Conservation (phyloP, 306 rosid genomes). For the Astragalus membranaceus region DNA sequence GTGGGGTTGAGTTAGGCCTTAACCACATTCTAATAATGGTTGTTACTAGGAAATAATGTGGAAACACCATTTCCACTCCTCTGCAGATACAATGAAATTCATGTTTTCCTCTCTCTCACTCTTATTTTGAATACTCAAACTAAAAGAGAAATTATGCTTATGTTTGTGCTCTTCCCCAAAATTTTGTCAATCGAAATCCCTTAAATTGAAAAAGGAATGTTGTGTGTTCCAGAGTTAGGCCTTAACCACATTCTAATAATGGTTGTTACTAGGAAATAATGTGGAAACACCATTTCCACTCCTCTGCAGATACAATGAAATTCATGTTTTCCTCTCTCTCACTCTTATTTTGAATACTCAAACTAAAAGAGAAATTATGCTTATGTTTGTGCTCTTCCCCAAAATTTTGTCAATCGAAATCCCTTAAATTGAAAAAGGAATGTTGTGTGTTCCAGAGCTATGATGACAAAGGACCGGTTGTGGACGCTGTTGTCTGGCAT, state of each 20-base stretch:
- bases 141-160: neutral
- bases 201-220: constrained; percentile 11
- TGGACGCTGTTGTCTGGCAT: constrained; percentile 97
- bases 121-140: constrained; percentile 1
- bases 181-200: constrained; percentile 1
- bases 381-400: neutral
- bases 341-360: neutral
- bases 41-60: neutral
- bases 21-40: too few relatives aligned
- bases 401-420: neutral
- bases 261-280: neutral
- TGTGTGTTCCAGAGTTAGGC: constrained; percentile 37
- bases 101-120: neutral
- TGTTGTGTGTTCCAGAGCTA: constrained; percentile 52
- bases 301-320: neutral
- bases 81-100: neutral
- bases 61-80: neutral
- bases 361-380: neutral
- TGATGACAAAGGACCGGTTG: constrained; percentile 81
- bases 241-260: too few relatives aligned
- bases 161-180: neutral
- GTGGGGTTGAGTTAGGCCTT: too few relatives aligned
- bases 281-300: neutral
- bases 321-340: neutral
- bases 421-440: constrained; percentile 14